A percentile compares a stretch with the other conserved stretches of the same genome.
Conservation (phyloP, 768 basidiomycete species). For the Fibroporia radiculosa region DNA sequence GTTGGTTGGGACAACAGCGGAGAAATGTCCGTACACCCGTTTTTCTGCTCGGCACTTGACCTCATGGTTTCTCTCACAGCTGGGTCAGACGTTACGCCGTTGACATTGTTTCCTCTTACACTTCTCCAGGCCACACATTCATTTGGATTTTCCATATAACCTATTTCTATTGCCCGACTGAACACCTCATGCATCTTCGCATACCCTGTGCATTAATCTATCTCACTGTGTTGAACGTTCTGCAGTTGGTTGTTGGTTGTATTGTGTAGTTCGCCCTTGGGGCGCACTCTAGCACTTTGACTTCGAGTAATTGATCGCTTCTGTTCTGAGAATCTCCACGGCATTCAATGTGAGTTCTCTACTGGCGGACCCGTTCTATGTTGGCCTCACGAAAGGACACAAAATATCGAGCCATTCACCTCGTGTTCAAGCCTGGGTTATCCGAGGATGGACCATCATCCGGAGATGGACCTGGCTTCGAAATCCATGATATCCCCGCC, state of each 20-base stretch:
- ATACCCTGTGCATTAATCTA: constrained; percentile 2
- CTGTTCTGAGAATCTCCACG: too few relatives aligned
- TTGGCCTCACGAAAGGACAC: too few relatives aligned
- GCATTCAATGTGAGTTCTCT: too few relatives aligned
- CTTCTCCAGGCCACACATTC: not conserved
- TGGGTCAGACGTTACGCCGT: constrained; percentile 23
- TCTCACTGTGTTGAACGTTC: not conserved
- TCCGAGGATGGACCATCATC: too few relatives aligned
- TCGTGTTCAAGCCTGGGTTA: too few relatives aligned
- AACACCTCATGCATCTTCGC: not conserved
- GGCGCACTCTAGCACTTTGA: too few relatives aligned
- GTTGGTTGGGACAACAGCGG: constrained; percentile 69
- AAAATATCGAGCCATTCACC: too few relatives aligned
- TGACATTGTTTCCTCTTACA: constrained; percentile 39
- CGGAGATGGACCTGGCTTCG: too few relatives aligned
- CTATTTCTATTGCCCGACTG: not conserved
- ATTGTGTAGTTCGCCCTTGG: constrained; percentile 1
- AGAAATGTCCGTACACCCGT: constrained; percentile 30
- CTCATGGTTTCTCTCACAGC: constrained; percentile 7
- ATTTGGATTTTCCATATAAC: not conserved
- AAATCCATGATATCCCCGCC: too few relatives aligned
- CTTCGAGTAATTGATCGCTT: too few relatives aligned
- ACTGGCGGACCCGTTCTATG: too few relatives aligned
- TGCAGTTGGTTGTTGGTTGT: not conserved
- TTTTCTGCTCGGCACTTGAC: not conserved